Conservation (phyloP, 176 grass and related monocot genomes). For the Secale cereale region DNA sequence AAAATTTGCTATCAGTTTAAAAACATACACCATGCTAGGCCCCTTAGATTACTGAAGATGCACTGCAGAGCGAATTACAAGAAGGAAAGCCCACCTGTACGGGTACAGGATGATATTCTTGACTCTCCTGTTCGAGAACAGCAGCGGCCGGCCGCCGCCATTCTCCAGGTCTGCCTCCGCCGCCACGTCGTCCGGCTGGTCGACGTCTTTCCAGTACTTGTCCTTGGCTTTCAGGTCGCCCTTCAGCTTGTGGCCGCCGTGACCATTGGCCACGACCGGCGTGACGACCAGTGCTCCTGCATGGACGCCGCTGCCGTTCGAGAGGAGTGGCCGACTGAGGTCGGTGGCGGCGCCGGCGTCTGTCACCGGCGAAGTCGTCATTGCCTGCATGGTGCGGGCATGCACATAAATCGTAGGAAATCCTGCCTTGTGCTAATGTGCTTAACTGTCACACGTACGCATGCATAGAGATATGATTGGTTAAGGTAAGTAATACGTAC, state of each 20-base stretch:
- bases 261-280: conserved; percentile 4
- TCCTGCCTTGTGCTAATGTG: too few relatives aligned
- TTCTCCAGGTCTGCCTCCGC: conserved; percentile 1
- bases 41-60: background rate
- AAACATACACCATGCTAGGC: background rate
- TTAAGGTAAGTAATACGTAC: too few relatives aligned
- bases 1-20: background rate
- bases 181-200: background rate
- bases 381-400: background rate
- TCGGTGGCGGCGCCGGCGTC: background rate
- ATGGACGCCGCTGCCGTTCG: background rate
- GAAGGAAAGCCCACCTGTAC: background rate
- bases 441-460: too few relatives aligned
- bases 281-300: background rate
- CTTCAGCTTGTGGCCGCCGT: background rate
- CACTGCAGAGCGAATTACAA: background rate
- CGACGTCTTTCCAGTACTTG: conserved; percentile 26
- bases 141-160: background rate
- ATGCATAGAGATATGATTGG: too few relatives aligned
- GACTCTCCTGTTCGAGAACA: conserved; percentile 23
- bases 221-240: background rate
- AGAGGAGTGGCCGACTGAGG: conserved; percentile 16
- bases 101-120: conserved; percentile 9
- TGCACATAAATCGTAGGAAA: too few relatives aligned
- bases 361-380: background rate